These are phyloP conservation scores for Podaxis sp. DNA, from an alignment of 768 basidiomycete genomes.

Conservation along the genomic window DNA sequence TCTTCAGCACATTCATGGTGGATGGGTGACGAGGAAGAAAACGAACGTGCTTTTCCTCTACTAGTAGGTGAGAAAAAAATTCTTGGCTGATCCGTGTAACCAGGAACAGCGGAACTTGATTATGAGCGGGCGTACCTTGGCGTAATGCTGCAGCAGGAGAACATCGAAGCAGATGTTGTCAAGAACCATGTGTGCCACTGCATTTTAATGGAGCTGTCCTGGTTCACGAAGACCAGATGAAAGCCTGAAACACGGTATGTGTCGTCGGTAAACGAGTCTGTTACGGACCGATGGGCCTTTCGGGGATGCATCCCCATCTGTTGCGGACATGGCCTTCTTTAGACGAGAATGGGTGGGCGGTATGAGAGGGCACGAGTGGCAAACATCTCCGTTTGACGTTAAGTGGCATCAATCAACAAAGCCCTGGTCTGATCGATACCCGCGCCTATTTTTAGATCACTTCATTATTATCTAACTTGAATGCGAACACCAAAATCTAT, in stretches of 20 bases:
- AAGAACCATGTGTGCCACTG: too few relatives aligned
- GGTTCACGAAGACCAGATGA: neutral
- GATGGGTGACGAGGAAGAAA: neutral
- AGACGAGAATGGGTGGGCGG: neutral
- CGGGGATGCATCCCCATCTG: neutral
- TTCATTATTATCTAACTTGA: neutral
- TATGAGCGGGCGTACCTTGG: neutral
- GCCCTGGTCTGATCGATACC: neutral
- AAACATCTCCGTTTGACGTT: neutral
- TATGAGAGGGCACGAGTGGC: neutral
- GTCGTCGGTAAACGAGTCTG: neutral
- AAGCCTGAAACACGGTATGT: neutral
- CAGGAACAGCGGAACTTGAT: neutral
- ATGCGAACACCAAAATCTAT: neutral
- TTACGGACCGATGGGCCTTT: neutral
- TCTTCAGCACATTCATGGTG: constrained; percentile 8
- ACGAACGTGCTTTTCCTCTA: neutral
- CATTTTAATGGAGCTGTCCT: neutral
- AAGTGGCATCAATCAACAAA: neutral
- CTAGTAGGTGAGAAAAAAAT: neutral
- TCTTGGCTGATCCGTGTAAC: neutral
- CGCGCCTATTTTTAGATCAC: neutral
- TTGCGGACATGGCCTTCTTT: neutral
- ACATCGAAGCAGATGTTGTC: too few relatives aligned
- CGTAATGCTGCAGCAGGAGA: too few relatives aligned